These are phyloP conservation scores for Dendrobium chrysotoxum DNA, from an alignment of 106 monocot species.

Conservation along the genomic window DNA sequence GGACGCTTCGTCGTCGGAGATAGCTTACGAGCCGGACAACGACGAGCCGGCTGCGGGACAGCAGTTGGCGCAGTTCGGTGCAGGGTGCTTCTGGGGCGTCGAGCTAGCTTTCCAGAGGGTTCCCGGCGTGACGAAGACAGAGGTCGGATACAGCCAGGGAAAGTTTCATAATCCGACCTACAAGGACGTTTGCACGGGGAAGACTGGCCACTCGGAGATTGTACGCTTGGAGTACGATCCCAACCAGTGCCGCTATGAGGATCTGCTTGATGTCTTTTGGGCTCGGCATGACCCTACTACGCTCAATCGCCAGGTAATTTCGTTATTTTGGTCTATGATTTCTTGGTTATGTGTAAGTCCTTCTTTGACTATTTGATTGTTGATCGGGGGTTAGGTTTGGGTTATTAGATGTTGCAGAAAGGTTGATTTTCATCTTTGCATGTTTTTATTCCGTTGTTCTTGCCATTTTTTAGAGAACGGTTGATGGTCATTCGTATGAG, in stretches of 20 bases:
- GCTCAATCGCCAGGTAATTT: conserved; percentile 67
- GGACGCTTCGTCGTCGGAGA: conserved; percentile 12
- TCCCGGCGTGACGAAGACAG: conserved; percentile 59
- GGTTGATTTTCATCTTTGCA: background rate
- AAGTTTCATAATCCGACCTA: conserved; percentile 49
- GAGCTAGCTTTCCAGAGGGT: conserved; percentile 71
- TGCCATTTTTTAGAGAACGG: background rate
- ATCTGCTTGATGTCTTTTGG: conserved; percentile 69
- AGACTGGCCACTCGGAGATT: conserved; percentile 68
- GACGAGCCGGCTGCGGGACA: conserved; percentile 39
- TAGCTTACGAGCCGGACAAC: conserved; percentile 44
- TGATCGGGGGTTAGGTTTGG: background rate
- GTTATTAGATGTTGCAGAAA: too few species aligned
- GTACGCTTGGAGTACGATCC: conserved; percentile 79
- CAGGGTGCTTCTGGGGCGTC: conserved; percentile 80
- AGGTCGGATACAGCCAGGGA: conserved; percentile 90
- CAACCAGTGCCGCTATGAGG: conserved; percentile 32
- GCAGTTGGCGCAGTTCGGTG: conserved; percentile 67
- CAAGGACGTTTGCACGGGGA: conserved; percentile 41
- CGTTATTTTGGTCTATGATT: background rate
- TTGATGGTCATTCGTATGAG: background rate
- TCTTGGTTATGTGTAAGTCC: background rate
- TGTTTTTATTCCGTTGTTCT: background rate
- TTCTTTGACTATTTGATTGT: background rate
- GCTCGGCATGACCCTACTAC: conserved; percentile 64